Percentiles rank a stretch among this genome's conserved stretches.
phyloP scores from a whole-genome alignment of 2,329 filamentous ascomycete species.

The Fusarium denticulatum region DNA sequence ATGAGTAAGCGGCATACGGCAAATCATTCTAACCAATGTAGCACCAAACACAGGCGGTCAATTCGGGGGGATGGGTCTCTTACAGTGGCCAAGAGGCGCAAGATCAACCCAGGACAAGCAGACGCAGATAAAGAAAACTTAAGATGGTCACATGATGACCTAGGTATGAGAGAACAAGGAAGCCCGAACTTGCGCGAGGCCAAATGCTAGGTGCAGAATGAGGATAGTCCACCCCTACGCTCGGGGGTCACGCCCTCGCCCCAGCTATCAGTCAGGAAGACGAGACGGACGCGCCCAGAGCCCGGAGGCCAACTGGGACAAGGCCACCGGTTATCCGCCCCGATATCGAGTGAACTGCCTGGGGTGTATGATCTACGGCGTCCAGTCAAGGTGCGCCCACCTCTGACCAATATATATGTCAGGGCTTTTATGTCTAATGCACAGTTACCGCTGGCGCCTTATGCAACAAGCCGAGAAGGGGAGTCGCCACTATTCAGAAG shows the following conservation, averaged over 20 bases:
- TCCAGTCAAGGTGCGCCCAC: conserved; percentile 26
- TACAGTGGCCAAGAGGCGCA: conserved; percentile 50
- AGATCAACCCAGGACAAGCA: conserved; percentile 7
- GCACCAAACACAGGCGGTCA: conserved; percentile 10
- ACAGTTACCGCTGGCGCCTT: background rate
- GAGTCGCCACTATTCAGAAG: background rate
- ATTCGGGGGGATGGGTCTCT: conserved; percentile 38
- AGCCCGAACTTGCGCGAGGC: background rate
- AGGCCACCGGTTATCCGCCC: background rate
- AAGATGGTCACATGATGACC: background rate
- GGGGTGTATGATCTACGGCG: conserved; percentile 15
- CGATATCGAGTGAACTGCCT: conserved; percentile 16
- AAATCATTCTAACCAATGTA: conserved; percentile 43
- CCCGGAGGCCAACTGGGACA: background rate
- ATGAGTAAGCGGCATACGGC: conserved; percentile 20
- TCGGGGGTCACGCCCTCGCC: conserved; percentile 1
- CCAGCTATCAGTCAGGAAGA: conserved; percentile 34
- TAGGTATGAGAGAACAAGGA: background rate
- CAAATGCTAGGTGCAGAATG: conserved; percentile 17
- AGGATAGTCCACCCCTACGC: conserved; percentile 17
- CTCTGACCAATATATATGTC: conserved; percentile 34
- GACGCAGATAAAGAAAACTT: conserved; percentile 34
- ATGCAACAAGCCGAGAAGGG: background rate
- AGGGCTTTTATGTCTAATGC: background rate
- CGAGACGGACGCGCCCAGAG: conserved; percentile 12